Evolutionary conservation across 2,329 filamentous ascomycete species (phyloP).

Genomic region (Exophiala spinifera): DNA sequence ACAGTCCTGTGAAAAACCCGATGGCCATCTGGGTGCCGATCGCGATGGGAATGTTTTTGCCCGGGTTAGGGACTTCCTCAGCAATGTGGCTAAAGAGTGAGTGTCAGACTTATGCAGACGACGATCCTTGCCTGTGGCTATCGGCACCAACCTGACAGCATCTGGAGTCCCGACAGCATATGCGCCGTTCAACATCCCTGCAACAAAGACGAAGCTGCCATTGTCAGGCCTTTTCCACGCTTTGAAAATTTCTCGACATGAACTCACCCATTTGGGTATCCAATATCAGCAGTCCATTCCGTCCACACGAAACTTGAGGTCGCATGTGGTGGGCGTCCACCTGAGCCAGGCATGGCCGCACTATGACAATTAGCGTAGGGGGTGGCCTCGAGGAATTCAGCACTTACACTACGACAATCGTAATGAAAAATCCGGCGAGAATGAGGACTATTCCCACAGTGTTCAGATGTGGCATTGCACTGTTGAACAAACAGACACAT

Average conservation of each 20-base stretch:
- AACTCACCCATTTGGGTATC: slow-evolving; percentile 54
- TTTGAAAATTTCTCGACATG: slow-evolving; percentile 39
- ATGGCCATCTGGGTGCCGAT: slow-evolving; percentile 48
- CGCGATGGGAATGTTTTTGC: slow-evolving; percentile 52
- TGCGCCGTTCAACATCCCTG: slow-evolving; percentile 66
- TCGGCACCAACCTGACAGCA: slow-evolving; percentile 57
- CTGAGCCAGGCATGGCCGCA: slow-evolving; percentile 20
- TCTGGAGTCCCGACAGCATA: slow-evolving; percentile 67
- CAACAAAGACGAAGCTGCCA: slow-evolving; percentile 56
- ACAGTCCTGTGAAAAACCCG: slow-evolving; percentile 47
- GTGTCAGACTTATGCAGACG: too few relatives aligned
- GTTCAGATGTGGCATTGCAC: slow-evolving; percentile 33
- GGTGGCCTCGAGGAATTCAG: background rate
- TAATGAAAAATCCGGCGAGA: slow-evolving; percentile 43
- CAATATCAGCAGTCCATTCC: slow-evolving; percentile 50
- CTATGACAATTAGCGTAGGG: slow-evolving; percentile 2
- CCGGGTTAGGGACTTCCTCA: slow-evolving; percentile 65
- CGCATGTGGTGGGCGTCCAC: slow-evolving; percentile 38
- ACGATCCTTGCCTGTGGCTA: too few relatives aligned
- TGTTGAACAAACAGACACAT: slow-evolving; percentile 44
- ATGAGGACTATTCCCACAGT: slow-evolving; percentile 50
- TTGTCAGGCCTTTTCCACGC: background rate
- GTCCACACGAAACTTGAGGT: slow-evolving; percentile 54
- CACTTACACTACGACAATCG: slow-evolving; percentile 42
- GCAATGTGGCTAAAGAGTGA: slow-evolving; percentile 53